These are phyloP conservation scores for Colletotrichum orbiculare DNA, from an alignment of 2,329 filamentous ascomycete genomes.

Conservation along the genomic window DNA sequence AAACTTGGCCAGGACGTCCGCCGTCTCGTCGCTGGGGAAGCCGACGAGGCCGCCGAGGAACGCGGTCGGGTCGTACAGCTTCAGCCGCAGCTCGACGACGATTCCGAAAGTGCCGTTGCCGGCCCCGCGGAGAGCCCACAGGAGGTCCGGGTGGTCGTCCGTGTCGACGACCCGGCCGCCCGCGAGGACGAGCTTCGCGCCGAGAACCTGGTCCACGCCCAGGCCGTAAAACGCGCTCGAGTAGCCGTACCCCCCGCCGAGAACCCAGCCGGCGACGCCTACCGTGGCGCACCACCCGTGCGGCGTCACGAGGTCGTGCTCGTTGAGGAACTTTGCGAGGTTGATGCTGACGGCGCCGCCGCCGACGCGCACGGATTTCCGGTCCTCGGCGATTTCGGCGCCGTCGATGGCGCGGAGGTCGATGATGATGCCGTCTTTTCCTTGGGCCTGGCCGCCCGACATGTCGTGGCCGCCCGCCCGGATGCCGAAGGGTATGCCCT, in stretches of 20 bases:
- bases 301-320: conserved; percentile 25
- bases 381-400: conserved; percentile 28
- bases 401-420: conserved; percentile 36
- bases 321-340: conserved; percentile 29
- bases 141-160: conserved; percentile 43
- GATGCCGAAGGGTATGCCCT: conserved; percentile 30
- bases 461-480: conserved; percentile 36
- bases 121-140: conserved; percentile 52
- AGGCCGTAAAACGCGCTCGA: conserved; percentile 46
- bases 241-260: conserved; percentile 48
- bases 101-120: conserved; percentile 51
- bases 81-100: conserved; percentile 53
- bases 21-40: conserved; percentile 39
- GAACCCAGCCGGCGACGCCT: conserved; percentile 49
- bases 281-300: conserved; percentile 38
- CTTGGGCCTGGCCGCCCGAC: conserved; percentile 10
- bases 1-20: conserved; percentile 36
- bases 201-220: conserved; percentile 50
- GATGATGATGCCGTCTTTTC: conserved; percentile 31
- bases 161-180: conserved; percentile 50
- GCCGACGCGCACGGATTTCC: conserved; percentile 30
- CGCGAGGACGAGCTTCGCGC: conserved; percentile 51
- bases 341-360: conserved; percentile 34
- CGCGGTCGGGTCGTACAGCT: conserved; percentile 46
- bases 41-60: conserved; percentile 23